Base-by-base conservation (phyloP, 768 basidiomycete genomes). In the Neoboletus subvelutipes region DNA sequence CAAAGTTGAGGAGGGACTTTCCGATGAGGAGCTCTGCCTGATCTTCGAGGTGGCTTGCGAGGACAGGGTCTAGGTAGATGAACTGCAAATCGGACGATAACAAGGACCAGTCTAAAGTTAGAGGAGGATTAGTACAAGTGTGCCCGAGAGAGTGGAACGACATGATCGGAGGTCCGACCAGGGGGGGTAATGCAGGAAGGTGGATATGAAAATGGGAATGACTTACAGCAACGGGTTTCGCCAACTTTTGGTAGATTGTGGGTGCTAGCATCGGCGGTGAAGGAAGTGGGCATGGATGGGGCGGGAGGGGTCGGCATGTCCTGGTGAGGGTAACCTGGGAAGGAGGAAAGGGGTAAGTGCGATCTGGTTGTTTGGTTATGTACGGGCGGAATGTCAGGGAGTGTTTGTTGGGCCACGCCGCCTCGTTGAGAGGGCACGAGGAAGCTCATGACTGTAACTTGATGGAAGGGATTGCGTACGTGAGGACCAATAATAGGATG, bases 31-130 rank as follows among this genome's bases (percentile, higher is more conserved):
- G 67, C n/a, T 81, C 76, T 0, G 89, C 86, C 71, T 93, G 85
- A 50, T 83, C 79, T 37, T 79, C 82, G 64, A 94, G 85, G 70
- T 94, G 91, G 67, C 61, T 71, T 15, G 83, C 78, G 59, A 93
- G 79, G 54, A 90, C 85, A 57, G 92, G 92, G 75, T 93, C 92
- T 60, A 92, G 80, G 73, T 90, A 92, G 58, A 93, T 82, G 73
- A 92, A 92, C 50, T 81, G 75, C 49, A 94, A 81, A 69, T 87
- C 82, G 46, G 86, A 71, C n/a, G 86, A 84, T 64, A 94, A 79
- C 60, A 94, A 76, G 28, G 89, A 76, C 92, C 92, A 94, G 76
- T 92, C 90, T 92, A 26, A 10, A 51, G 42, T 28, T 22, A 34
- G 47, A 7, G 24, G 29, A 42, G 64, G 50, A 64, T 66, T 59